phyloP scores from a whole-genome alignment of 2,329 filamentous ascomycete species.

The Elsinoe arachidis region DNA sequence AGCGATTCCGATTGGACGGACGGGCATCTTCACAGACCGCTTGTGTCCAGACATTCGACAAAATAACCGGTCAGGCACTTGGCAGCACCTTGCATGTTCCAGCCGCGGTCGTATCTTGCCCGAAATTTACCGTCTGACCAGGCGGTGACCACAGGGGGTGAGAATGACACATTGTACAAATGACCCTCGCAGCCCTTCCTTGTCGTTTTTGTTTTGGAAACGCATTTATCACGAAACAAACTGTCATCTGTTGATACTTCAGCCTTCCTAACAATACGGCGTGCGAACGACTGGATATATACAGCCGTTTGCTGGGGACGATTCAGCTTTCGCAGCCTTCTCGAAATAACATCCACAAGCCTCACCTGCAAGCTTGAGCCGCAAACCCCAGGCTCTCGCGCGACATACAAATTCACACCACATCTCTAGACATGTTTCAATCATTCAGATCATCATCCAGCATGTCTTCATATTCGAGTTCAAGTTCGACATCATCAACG shows the following conservation, averaged over 20 bases:
- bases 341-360: slow-evolving; percentile 13
- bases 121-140: slow-evolving; percentile 7
- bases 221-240: slow-evolving; percentile 14
- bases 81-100: slow-evolving; percentile 10
- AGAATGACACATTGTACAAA: slow-evolving; percentile 8
- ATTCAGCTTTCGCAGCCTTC: slow-evolving; percentile 13
- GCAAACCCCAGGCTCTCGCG: not conserved
- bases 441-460: slow-evolving; percentile 15
- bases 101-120: slow-evolving; percentile 7
- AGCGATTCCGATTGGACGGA: slow-evolving; percentile 2
- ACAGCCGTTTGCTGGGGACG: slow-evolving; percentile 12
- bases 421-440: slow-evolving; percentile 6
- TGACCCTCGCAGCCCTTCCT: not conserved
- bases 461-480: slow-evolving; percentile 15
- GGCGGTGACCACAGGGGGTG: slow-evolving; percentile 13
- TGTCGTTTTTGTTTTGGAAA: slow-evolving; percentile 1
- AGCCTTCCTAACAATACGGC: slow-evolving; percentile 8
- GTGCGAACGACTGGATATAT: not conserved
- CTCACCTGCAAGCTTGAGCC: not conserved
- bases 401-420: not conserved
- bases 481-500: slow-evolving; percentile 16
- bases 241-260: slow-evolving; percentile 7
- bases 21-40: not conserved
- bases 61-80: slow-evolving; percentile 6
- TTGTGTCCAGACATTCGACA: not conserved